Percentiles rank a stretch among this genome's conserved stretches.
Evolutionary conservation across 352 stramenopile species (phyloP).

Genomic region (Phytophthora litchii): DNA sequence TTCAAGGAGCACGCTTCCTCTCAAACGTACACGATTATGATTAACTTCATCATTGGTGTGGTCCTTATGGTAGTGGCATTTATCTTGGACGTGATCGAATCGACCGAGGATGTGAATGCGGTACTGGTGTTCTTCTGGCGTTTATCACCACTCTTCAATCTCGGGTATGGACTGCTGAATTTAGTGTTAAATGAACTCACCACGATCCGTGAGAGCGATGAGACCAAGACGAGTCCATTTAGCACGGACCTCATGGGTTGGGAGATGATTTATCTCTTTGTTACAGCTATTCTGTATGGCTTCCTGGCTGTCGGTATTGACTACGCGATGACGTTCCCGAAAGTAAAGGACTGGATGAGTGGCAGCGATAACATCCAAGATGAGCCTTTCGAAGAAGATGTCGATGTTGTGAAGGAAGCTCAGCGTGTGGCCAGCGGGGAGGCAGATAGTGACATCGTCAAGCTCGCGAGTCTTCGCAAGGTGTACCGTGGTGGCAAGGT

Average conservation of each 20-base stretch:
- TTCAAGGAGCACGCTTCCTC: conserved; percentile 70
- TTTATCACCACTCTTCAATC: conserved; percentile 67
- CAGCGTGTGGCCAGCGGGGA: conserved; percentile 39
- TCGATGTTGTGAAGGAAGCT: conserved; percentile 43
- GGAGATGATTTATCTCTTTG: conserved; percentile 61
- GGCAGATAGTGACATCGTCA: conserved; percentile 43
- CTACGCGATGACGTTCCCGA: conserved; percentile 48
- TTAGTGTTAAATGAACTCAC: conserved; percentile 48
- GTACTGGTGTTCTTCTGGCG: conserved; percentile 76
- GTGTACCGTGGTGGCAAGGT: conserved; percentile 70
- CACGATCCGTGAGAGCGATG: conserved; percentile 34
- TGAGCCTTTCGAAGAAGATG: conserved; percentile 48
- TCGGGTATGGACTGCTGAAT: conserved; percentile 55
- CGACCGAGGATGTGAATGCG: conserved; percentile 49
- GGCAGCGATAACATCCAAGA: conserved; percentile 30
- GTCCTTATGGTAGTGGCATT: conserved; percentile 66
- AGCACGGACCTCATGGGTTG: conserved; percentile 62
- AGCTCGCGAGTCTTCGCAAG: conserved; percentile 46
- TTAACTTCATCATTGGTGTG: conserved; percentile 71
- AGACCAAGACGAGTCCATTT: conserved; percentile 57
- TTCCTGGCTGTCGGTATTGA: conserved; percentile 41
- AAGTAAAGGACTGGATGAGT: conserved; percentile 45
- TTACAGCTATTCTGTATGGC: conserved; percentile 38
- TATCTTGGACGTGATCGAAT: conserved; percentile 55
- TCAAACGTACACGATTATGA: conserved; percentile 75